A percentile compares a stretch with the other conserved stretches of the same genome.
phyloP scores from a whole-genome alignment of 495 filamentous ascomycete genomes.

The Trichoderma parareesei region DNA sequence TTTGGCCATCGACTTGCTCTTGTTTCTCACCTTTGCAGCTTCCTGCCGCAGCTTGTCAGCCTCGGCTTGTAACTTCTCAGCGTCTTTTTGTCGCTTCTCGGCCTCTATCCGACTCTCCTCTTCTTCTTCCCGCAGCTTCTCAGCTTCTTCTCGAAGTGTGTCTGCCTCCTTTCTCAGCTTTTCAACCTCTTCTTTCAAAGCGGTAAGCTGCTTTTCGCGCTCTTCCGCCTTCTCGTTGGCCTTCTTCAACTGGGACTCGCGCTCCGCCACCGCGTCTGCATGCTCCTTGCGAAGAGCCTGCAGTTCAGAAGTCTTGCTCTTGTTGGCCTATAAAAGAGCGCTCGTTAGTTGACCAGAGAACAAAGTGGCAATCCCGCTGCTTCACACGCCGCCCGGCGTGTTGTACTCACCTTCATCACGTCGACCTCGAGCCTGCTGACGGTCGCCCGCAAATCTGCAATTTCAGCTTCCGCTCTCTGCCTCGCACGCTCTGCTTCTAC shows the following conservation, averaged over 20 bases:
- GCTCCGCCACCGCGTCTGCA: background rate
- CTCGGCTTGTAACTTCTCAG: constrained; percentile 14
- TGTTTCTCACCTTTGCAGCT: constrained; percentile 15
- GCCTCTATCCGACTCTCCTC: constrained; percentile 15
- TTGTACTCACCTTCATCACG: constrained; percentile 41
- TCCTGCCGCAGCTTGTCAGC: constrained; percentile 10
- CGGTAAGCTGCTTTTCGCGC: constrained; percentile 14
- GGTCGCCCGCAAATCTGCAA: constrained; percentile 52
- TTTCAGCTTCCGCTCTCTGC: constrained; percentile 47
- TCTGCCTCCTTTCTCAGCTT: constrained; percentile 15
- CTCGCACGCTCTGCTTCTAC: constrained; percentile 31
- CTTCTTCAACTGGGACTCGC: background rate
- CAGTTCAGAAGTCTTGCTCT: constrained; percentile 47
- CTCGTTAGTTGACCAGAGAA: constrained; percentile 9
- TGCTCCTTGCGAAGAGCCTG: constrained; percentile 38
- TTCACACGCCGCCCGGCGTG: background rate
- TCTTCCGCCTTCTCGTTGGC: constrained; percentile 14
- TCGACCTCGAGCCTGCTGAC: constrained; percentile 51
- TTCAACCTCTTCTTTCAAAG: constrained; percentile 13
- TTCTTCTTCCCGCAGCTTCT: constrained; percentile 14
- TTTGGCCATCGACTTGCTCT: constrained; percentile 16
- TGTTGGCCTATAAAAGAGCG: constrained; percentile 32
- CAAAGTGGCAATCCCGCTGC: background rate
- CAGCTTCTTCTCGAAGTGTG: background rate
- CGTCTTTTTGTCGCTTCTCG: constrained; percentile 14